Base-by-base conservation (phyloP, 441 rosid species). In the Pelargonium hybrid region DNA sequence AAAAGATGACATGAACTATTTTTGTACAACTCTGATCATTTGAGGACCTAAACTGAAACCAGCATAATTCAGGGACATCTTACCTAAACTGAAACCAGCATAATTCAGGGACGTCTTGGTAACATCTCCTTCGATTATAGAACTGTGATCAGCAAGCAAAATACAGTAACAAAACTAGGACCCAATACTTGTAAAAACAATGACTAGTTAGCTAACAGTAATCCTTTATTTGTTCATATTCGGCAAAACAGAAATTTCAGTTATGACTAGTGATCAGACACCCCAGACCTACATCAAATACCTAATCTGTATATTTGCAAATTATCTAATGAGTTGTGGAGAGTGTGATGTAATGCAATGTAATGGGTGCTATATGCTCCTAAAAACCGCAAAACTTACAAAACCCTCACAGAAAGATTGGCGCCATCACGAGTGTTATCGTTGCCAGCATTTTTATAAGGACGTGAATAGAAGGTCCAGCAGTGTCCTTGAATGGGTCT, bases 401-500 rank as follows among this genome's bases (percentile, higher is more conserved):
- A 63, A 63, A 59, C 71, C 70, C 80, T 78, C 84, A 87, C 61
- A 87, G 87, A 72, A 87, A 87, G 41, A 87, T 71, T 0, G 90
- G 90, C 23, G 88, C 90, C 90, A 87, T 85, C 71, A 87, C 90
- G 0, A 92, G 89, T 0, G 98, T 94, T 73, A 94, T 94, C 1
- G 98, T 94, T 0, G 97, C 96, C n/a, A 94, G 84, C 99, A 94
- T 89, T 76, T 94, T 92, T 73, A 90, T 92, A 29, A 90, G 97
- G 66, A 94, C 98, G 15, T 94, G 99, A 75, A 94, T 74, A 1
- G 99, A 94, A 5, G 98, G 98, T 74, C 99, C 98, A 2, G 98
- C 98, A 9, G 99, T 92, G 82, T 92, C 99, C 79, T 94, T 94
- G 84, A 94, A 91, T 11, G 98, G 99, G 75, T 94, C 99, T 75